Evolutionary conservation across 805 yeast genomes (phyloP).

Genomic region (Tanozyma kutaoensis): DNA sequence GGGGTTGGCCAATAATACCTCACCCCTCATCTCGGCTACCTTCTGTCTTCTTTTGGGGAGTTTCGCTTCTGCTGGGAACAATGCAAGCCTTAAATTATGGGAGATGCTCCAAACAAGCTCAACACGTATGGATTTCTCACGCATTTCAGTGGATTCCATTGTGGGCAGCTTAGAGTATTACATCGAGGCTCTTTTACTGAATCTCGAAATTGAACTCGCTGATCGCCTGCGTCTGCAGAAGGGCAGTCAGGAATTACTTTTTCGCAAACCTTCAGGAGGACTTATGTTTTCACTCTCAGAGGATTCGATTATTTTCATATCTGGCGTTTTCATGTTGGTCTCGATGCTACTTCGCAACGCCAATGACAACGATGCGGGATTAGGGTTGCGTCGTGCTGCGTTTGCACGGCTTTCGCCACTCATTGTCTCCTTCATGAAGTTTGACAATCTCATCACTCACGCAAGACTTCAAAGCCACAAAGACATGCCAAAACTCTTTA

Average conservation of each 20-base stretch:
- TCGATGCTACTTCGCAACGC: conserved; percentile 20
- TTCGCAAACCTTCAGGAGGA: too few species aligned
- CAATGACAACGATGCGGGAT: too few species aligned
- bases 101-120: conserved; percentile 20
- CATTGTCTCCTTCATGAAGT: conserved; percentile 20
- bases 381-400: conserved; percentile 8
- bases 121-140: conserved; percentile 22
- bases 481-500: conserved; percentile 11
- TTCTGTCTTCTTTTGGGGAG: conserved; percentile 72
- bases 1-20: conserved; percentile 70
- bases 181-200: conserved; percentile 29
- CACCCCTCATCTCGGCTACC: conserved; percentile 71
- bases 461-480: conserved; percentile 4
- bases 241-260: conserved; percentile 20
- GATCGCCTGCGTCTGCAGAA: conserved; percentile 16
- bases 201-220: conserved; percentile 19
- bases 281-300: too few species aligned
- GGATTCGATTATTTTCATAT: conserved; percentile 62
- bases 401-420: conserved; percentile 22
- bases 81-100: conserved; percentile 31
- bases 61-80: conserved; percentile 45
- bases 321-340: conserved; percentile 61
- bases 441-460: conserved; percentile 21
- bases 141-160: conserved; percentile 44
- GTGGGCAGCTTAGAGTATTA: conserved; percentile 42